phyloP scores from a whole-genome alignment of 1,284 basidiomycete genomes.

The Ceratorhiza oryzae-sativae region DNA sequence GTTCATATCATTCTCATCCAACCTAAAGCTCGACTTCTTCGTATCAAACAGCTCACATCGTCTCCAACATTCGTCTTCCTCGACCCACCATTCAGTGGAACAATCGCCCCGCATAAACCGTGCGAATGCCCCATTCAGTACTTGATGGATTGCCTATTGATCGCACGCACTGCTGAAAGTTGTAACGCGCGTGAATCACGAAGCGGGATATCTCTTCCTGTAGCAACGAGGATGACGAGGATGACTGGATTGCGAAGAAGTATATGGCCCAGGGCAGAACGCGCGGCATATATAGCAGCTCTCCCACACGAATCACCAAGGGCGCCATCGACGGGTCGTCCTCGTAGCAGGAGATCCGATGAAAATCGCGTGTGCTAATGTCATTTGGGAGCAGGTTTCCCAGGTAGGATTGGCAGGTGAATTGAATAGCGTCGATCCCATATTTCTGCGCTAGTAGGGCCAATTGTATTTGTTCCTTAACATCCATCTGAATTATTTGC shows the following conservation, averaged over 20 bases:
- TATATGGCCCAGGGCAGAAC: slow-evolving; percentile 34
- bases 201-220: not conserved
- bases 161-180: not conserved
- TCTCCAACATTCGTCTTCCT: slow-evolving; percentile 33
- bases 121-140: not conserved
- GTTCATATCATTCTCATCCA: not conserved
- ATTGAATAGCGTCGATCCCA: not conserved
- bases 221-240: not conserved
- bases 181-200: not conserved
- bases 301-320: not conserved
- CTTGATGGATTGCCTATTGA: not conserved
- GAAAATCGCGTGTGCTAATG: slow-evolving; percentile 11
- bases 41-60: slow-evolving; percentile 7
- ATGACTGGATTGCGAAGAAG: slow-evolving; percentile 5
- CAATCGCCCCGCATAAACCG: slow-evolving; percentile 12
- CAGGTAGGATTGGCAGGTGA: not conserved
- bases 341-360: not conserved
- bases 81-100: slow-evolving; percentile 25
- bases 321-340: slow-evolving; percentile 6
- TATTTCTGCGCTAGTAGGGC: slow-evolving; percentile 32
- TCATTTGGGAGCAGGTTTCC: not conserved
- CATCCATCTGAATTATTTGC: not conserved
- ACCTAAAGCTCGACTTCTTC: slow-evolving; percentile 7
- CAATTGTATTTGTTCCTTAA: slow-evolving; percentile 13
- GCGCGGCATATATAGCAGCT: slow-evolving; percentile 6